Evolutionary conservation across 73 alveolate species (phyloP).

Genomic region (Paramecium pentaurelia): DNA sequence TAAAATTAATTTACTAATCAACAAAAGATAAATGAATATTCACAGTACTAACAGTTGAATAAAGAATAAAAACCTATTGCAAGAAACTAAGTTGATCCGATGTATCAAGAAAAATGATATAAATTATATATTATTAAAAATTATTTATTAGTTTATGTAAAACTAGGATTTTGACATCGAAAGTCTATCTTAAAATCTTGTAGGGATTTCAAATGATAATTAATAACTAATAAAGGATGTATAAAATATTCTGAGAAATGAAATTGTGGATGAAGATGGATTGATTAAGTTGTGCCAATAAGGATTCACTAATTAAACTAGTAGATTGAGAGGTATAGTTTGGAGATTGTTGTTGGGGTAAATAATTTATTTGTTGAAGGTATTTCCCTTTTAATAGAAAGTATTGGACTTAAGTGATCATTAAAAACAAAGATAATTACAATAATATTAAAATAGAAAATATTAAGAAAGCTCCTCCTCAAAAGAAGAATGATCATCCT

Average conservation of each 20-base stretch:
- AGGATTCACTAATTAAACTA: not conserved
- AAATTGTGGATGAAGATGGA: not conserved
- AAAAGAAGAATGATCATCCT: conserved; percentile 18
- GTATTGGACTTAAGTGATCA: not conserved
- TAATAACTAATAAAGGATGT: not conserved
- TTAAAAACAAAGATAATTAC: not conserved
- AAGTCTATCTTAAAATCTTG: not conserved
- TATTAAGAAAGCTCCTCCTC: not conserved
- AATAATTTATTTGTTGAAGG: not conserved
- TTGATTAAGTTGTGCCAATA: not conserved
- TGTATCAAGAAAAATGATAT: not conserved
- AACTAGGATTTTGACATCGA: not conserved
- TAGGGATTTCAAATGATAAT: not conserved
- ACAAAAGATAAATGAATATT: not conserved
- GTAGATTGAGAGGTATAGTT: not conserved
- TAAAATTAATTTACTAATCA: not conserved
- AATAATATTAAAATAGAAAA: not conserved
- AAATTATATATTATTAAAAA: not conserved
- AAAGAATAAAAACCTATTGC: not conserved
- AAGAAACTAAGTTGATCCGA: not conserved
- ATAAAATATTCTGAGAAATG: not conserved
- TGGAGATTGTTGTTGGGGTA: conserved; percentile 36
- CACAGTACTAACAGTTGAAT: not conserved
- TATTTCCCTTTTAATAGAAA: not conserved
- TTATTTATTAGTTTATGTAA: not conserved